Base-by-base conservation (phyloP, 2,329 filamentous ascomycete species). In the Xylariaceae sp. region DNA sequence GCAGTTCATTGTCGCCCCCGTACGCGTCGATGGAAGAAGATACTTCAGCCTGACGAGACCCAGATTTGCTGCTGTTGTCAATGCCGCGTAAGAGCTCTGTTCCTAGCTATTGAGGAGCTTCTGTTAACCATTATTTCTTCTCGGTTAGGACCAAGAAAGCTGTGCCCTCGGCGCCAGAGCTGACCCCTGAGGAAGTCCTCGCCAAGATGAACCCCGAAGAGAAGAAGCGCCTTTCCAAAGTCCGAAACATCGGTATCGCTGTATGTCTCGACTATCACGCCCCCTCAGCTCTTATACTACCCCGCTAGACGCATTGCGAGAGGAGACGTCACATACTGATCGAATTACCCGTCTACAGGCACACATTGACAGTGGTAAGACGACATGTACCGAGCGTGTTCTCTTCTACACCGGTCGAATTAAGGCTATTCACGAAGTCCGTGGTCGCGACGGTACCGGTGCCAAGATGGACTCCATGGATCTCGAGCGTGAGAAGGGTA, bases 401-500 rank as follows among this genome's bases (percentile, higher is more conserved):
- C 88, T 99, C 59, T 99, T 92, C 83, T 99, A 99, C 76, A 97
- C 94, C 57, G 94, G 94, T 66, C 88, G 94, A 73, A 97, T 97
- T 77, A 95, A 95, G 73, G 84, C 90, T 37, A 97, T 99, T 70
- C 94, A 99, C 79, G 94, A 99, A 77, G 94, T 99, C 49, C 86
- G 94, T 71, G 92, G 92, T 61, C 92, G 93, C 72, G 94, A 99
- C 82, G 85, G 89, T 41, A 92, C 97, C 47, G 94, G 94, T 65
- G 94, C 94, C 62, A 99, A 99, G 80, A 99, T 99, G 94, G 94
- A 99, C 80, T 97, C 92, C 30, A 99, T 99, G 94, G 94, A 99
- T 69, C 81, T 99, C 67, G 94, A 99, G 78, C 84, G 94, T 76
- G 94, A 97, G 75, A 96, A 97, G 80, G 94, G 94, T 70, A 99